Conservation (phyloP, 2,329 filamentous ascomycete genomes). For the Penicillium rolfsii region DNA sequence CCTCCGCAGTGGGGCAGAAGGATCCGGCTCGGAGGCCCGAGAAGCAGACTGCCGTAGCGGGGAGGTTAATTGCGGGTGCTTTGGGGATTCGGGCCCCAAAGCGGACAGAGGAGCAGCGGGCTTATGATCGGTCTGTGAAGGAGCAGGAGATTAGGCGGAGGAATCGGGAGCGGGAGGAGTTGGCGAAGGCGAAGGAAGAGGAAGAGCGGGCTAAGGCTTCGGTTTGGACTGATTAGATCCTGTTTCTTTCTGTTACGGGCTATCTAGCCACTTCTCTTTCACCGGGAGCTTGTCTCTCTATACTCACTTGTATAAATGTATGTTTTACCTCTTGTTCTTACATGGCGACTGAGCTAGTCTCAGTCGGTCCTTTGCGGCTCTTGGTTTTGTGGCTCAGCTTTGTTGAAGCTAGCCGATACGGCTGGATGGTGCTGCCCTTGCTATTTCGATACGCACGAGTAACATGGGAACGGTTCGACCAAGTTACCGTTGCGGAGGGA, state of each 20-base stretch:
- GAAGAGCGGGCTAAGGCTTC: slow-evolving; percentile 75
- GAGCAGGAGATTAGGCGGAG: slow-evolving; percentile 81
- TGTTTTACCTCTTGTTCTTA: not conserved
- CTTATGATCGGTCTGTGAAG: slow-evolving; percentile 79
- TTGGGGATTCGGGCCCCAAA: slow-evolving; percentile 79
- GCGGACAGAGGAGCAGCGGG: slow-evolving; percentile 83
- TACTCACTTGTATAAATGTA: slow-evolving; percentile 20
- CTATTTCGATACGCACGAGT: not conserved
- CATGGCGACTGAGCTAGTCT: slow-evolving; percentile 6
- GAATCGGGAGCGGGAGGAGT: slow-evolving; percentile 71
- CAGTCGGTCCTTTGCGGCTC: not conserved
- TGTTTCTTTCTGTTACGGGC: not conserved
- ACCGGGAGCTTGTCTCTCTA: not conserved
- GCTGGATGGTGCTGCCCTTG: not conserved
- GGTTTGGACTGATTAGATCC: slow-evolving; percentile 73
- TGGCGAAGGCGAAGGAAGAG: slow-evolving; percentile 65
- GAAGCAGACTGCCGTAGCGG: slow-evolving; percentile 90
- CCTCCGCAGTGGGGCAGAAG: slow-evolving; percentile 23
- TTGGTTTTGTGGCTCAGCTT: not conserved
- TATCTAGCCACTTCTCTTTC: slow-evolving; percentile 1
- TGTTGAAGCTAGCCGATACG: not conserved
- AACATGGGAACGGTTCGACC: not conserved
- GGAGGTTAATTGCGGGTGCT: slow-evolving; percentile 85
- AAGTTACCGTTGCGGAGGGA: not conserved
- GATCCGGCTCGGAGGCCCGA: slow-evolving; percentile 63